Evolutionary conservation across 2,329 filamentous ascomycete species (phyloP).

Genomic region (Aspergillus sp.): DNA sequence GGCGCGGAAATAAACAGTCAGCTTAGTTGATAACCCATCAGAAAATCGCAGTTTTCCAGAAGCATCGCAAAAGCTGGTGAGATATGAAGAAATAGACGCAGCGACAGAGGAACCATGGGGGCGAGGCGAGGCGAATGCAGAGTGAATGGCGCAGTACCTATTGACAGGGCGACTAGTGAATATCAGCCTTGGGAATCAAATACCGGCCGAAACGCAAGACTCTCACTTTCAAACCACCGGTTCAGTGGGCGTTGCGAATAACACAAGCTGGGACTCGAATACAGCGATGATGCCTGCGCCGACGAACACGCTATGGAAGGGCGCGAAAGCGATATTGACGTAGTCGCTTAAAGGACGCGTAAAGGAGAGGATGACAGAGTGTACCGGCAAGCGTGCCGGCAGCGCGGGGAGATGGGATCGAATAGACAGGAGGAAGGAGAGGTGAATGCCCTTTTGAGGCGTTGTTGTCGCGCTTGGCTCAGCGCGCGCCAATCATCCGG

Average conservation of each 20-base stretch:
- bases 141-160: not conserved
- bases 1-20: constrained; percentile 14
- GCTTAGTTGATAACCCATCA: constrained; percentile 3
- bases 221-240: no score
- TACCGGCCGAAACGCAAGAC: no score
- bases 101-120: not conserved
- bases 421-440: not conserved
- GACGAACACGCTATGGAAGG: no score
- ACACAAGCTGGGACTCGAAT: no score
- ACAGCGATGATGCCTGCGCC: no score
- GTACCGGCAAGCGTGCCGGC: no score
- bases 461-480: no score
- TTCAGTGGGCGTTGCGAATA: no score
- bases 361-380: not conserved
- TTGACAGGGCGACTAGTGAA: not conserved
- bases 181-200: not conserved
- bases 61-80: not conserved
- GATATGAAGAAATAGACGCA: not conserved
- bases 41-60: not conserved
- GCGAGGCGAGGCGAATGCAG: not conserved
- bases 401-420: no score
- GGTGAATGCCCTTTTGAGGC: not conserved
- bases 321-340: no score
- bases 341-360: not conserved
- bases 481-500: no score